Evolutionary conservation across 495 filamentous ascomycete genomes (phyloP).

Genomic region (Aspergillus bridgeri): DNA sequence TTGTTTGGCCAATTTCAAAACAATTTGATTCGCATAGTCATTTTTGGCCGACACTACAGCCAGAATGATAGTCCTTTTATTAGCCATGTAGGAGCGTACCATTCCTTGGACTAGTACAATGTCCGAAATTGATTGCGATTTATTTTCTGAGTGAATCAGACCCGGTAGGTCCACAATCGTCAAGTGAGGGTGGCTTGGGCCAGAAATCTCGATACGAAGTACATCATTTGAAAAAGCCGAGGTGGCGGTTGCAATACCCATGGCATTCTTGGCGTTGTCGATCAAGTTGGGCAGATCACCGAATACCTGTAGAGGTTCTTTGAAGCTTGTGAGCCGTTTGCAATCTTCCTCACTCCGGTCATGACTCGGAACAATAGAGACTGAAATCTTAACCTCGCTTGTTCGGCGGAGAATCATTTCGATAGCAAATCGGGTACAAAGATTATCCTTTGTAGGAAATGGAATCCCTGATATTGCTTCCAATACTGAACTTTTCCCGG

Average conservation of each 20-base stretch:
- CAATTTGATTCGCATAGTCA: slow-evolving; percentile 47
- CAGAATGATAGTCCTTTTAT: slow-evolving; percentile 49
- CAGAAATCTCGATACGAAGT: slow-evolving; percentile 50
- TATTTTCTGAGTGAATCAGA: slow-evolving; percentile 46
- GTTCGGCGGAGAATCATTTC: slow-evolving; percentile 56
- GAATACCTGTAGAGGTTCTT: slow-evolving; percentile 32
- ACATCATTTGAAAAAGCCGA: slow-evolving; percentile 47
- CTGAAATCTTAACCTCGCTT: slow-evolving; percentile 23
- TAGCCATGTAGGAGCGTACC: slow-evolving; percentile 49
- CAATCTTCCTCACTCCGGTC: slow-evolving; percentile 24
- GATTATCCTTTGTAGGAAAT: slow-evolving; percentile 51
- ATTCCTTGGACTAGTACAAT: slow-evolving; percentile 43
- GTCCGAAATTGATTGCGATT: slow-evolving; percentile 43
- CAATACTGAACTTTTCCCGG: slow-evolving; percentile 50
- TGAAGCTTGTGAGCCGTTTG: slow-evolving; percentile 26
- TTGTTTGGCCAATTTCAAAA: slow-evolving; percentile 41
- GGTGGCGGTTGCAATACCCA: slow-evolving; percentile 44
- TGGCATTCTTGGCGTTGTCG: slow-evolving; percentile 46
- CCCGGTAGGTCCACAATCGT: slow-evolving; percentile 57
- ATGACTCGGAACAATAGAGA: slow-evolving; percentile 37
- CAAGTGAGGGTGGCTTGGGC: slow-evolving; percentile 50
- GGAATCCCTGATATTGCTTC: slow-evolving; percentile 62
- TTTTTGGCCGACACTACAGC: slow-evolving; percentile 51
- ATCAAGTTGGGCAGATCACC: slow-evolving; percentile 38
- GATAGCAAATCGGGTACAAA: slow-evolving; percentile 57